These are phyloP conservation scores for Glutinoglossum americanum DNA, from an alignment of 495 filamentous ascomycete genomes.

Conservation along the genomic window DNA sequence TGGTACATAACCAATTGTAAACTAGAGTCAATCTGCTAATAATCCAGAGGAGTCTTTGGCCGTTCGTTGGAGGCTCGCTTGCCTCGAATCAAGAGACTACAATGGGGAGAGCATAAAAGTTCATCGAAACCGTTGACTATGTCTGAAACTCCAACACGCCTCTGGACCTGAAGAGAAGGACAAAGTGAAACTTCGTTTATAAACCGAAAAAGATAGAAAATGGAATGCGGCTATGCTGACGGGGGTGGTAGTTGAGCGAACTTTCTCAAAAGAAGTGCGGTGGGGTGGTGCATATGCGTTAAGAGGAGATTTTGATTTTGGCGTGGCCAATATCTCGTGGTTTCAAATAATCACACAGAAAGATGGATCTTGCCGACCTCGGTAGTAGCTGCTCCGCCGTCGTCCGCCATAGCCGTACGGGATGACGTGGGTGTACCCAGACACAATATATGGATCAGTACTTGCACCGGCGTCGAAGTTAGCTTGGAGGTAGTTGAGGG, in stretches of 20 bases:
- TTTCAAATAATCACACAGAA: background rate
- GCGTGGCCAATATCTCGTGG: too few relatives aligned
- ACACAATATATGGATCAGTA: background rate
- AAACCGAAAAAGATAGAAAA: background rate
- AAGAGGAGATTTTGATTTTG: too few relatives aligned
- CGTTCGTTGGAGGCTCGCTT: background rate
- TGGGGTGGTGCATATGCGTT: background rate
- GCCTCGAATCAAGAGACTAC: background rate
- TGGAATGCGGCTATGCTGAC: background rate
- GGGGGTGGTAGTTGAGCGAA: background rate
- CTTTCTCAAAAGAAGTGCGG: background rate
- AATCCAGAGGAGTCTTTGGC: background rate
- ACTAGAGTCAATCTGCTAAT: background rate
- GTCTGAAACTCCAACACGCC: background rate
- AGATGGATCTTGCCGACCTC: background rate
- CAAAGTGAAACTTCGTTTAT: background rate
- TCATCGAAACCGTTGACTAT: background rate
- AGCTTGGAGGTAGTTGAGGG: background rate
- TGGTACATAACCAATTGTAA: constrained; percentile 1
- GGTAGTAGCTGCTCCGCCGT: background rate
- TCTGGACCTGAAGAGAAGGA: background rate
- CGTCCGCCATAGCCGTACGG: background rate
- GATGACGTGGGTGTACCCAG: background rate
- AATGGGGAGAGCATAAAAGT: background rate
- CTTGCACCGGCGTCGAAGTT: background rate